phyloP scores from a whole-genome alignment of 768 basidiomycete species.

The Cystoderma amianthinum region DNA sequence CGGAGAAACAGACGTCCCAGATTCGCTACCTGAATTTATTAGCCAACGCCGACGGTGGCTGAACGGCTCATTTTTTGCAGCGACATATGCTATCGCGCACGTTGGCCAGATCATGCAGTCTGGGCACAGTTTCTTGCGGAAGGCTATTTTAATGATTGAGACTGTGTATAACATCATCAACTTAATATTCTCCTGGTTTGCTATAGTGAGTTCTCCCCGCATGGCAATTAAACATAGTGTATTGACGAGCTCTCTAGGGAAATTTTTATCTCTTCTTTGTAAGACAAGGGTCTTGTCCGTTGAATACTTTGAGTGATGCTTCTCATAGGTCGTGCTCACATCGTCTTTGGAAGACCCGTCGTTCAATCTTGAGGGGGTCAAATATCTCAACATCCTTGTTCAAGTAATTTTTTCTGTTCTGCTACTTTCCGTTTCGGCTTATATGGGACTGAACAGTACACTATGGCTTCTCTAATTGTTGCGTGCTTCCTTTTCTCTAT shows the following conservation, averaged over 20 bases:
- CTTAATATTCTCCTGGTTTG: conserved; percentile 91
- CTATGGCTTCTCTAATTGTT: conserved; percentile 80
- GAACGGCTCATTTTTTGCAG: conserved; percentile 92
- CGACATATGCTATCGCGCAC: conserved; percentile 90
- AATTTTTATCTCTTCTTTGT: conserved; percentile 96
- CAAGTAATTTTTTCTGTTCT: conserved; percentile 39
- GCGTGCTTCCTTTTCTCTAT: conserved; percentile 91
- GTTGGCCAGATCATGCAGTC: conserved; percentile 71
- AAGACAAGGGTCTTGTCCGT: conserved; percentile 16
- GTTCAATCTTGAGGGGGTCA: conserved; percentile 59
- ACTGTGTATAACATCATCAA: conserved; percentile 85
- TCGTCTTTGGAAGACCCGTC: conserved; percentile 75
- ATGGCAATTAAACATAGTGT: background rate
- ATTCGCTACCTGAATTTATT: conserved; percentile 89
- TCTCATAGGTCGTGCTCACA: conserved; percentile 70
- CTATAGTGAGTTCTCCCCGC: conserved; percentile 49
- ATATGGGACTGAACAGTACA: conserved; percentile 55
- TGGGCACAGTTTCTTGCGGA: conserved; percentile 75
- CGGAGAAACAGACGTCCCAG: conserved; percentile 92
- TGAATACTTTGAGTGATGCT: conserved; percentile 1
- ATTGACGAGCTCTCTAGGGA: conserved; percentile 39
- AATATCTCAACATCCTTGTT: conserved; percentile 65
- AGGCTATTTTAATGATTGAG: conserved; percentile 69
- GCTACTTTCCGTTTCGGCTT: background rate
- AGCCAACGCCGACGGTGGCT: conserved; percentile 85